Evolutionary conservation across 2,329 filamentous ascomycete species (phyloP).

Genomic region (Fusarium illudens): DNA sequence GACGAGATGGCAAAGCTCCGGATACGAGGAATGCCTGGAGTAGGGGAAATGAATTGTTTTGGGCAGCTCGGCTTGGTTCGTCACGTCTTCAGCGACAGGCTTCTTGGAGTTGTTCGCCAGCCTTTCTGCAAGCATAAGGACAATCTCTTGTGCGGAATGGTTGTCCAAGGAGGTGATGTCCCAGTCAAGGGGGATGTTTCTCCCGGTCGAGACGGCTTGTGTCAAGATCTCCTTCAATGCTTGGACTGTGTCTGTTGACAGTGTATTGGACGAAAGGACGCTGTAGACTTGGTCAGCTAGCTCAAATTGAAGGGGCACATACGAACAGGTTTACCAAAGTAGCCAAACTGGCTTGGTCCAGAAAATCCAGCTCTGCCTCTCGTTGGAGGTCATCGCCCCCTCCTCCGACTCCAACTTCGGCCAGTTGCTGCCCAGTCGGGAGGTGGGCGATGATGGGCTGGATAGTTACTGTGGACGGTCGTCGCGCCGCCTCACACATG

Average conservation of each 20-base stretch:
- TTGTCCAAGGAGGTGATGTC: conserved; percentile 25
- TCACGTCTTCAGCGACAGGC: not conserved
- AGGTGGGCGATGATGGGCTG: conserved; percentile 77
- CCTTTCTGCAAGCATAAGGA: conserved; percentile 22
- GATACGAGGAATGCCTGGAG: conserved; percentile 87
- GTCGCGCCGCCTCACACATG: conserved; percentile 61
- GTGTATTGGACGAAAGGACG: conserved; percentile 15
- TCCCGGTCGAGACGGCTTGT: conserved; percentile 31
- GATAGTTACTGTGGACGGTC: conserved; percentile 72
- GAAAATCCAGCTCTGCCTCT: conserved; percentile 70
- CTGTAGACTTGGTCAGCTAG: conserved; percentile 23
- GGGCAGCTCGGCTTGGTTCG: conserved; percentile 44
- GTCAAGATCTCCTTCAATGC: conserved; percentile 26
- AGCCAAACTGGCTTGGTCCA: conserved; percentile 62
- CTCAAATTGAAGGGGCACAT: not conserved
- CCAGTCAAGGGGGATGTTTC: conserved; percentile 40
- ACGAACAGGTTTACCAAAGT: conserved; percentile 54
- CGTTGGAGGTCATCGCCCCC: conserved; percentile 79
- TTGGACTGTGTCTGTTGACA: conserved; percentile 10
- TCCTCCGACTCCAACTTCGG: conserved; percentile 80
- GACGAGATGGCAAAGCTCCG: conserved; percentile 78
- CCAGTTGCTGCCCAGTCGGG: conserved; percentile 67
- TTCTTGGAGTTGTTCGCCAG: conserved; percentile 1
- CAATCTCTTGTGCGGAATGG: conserved; percentile 18
- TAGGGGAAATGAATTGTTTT: conserved; percentile 75